Evolutionary conservation across 1,284 basidiomycete species (phyloP), one percentile per base, ranked within the genome.

Genomic region (Papiliotrema laurentii): DNA sequence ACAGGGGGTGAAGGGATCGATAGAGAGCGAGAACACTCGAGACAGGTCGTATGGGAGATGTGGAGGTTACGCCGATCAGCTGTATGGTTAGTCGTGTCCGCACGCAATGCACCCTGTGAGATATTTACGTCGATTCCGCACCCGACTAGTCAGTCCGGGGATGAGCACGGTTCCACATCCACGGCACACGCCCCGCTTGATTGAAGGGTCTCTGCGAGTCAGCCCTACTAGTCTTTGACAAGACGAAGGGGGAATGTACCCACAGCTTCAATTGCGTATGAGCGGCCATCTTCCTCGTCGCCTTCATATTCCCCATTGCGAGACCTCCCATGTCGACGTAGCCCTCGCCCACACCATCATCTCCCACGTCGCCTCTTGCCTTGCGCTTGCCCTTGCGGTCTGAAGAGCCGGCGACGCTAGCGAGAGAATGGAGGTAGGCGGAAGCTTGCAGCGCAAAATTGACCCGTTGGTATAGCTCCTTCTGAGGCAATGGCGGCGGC

Each of bases 251-350:
- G 9, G 33, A 13, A 5, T 13, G 18, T 3, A 53, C 68, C 49
- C 34, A 70, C 69, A 67, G 47, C 39, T 69, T 69, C 35, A 72
- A 49, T 48, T 67, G 66, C 47, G 62, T 69, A 50, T 72, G 70
- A 4, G 60, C 63, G 1, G 55, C 59, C 64, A 70, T 67, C 39
- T 48, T 54, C 44, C 54, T 61, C 40, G 58, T 56, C 0, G 58
- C 49, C 21, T 50, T 58, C 54, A 69, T 61, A n/a, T 49, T 51
- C 13, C 50, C 44, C 41, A 59, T 59, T 11, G 64, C 64, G 1
- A 69, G 49, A 11, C 42, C 30, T 31, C 36, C 57, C 34, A 36
- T 7, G 19, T 11, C 25, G 38, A 25, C 40, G 4, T 46, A 18
- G 22, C 49, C 40, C 19, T 27, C 36, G 19, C 10, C 49, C 44